phyloP scores from a whole-genome alignment of 345 rosid species.

The Populus tremula region DNA sequence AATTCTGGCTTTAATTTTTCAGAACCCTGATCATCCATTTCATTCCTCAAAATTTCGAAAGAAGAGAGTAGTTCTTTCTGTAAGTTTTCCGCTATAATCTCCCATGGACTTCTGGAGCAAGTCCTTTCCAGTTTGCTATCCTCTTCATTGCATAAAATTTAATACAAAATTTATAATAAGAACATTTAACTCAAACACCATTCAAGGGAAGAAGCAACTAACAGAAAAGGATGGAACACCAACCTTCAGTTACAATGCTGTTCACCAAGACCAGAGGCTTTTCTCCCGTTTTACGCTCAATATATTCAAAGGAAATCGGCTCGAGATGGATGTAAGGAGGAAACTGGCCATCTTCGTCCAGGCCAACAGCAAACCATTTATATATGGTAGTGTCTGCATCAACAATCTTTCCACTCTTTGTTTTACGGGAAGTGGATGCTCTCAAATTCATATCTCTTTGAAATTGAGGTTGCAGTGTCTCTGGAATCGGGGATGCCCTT shows the following conservation, averaged over 20 bases:
- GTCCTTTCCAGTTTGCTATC: slow-evolving; percentile 20
- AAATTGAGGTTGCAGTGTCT: slow-evolving; percentile 29
- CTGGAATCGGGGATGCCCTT: slow-evolving; percentile 36
- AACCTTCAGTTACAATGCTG: slow-evolving; percentile 26
- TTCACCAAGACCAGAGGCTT: slow-evolving; percentile 40
- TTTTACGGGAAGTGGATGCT: slow-evolving; percentile 1
- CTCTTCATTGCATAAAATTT: slow-evolving; percentile 10
- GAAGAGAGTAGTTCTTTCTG: slow-evolving; percentile 44
- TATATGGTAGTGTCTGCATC: slow-evolving; percentile 33
- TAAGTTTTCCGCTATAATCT: slow-evolving; percentile 42
- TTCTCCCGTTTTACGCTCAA: slow-evolving; percentile 26
- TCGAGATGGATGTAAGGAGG: slow-evolving; percentile 37
- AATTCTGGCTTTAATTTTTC: slow-evolving; percentile 36
- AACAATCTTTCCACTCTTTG: slow-evolving; percentile 26
- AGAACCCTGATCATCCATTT: slow-evolving; percentile 14
- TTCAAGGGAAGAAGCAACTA: background rate
- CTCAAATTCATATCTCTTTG: slow-evolving; percentile 26
- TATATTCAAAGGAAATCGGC: slow-evolving; percentile 31
- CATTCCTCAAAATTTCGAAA: slow-evolving; percentile 31
- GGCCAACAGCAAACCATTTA: slow-evolving; percentile 55
- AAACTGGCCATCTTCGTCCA: slow-evolving; percentile 33
- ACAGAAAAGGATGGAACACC: background rate
- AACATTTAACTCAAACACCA: too few relatives aligned
- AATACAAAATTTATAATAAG: too few relatives aligned
- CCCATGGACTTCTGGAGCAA: slow-evolving; percentile 32